Evolutionary conservation across 345 rosid species (phyloP).

Genomic region (Eutrema yunnanense): DNA sequence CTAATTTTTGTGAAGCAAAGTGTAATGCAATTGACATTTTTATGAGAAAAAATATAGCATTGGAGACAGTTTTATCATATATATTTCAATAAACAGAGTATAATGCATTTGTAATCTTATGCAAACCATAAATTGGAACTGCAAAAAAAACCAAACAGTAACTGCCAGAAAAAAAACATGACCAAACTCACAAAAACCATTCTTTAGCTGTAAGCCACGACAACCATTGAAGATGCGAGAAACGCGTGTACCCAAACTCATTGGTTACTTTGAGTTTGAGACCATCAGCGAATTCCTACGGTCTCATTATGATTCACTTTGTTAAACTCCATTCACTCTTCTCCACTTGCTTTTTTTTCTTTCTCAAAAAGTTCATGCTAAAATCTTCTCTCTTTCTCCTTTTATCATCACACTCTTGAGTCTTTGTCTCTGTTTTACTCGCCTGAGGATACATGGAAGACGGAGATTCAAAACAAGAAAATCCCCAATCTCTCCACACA

Average conservation of each 20-base stretch:
- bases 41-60: background rate
- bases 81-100: background rate
- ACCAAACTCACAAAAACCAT: background rate
- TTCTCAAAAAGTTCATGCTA: background rate
- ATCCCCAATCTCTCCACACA: background rate
- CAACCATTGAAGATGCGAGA: conserved; percentile 3
- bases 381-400: background rate
- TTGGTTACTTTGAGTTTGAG: conserved; percentile 9
- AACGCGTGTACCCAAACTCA: conserved; percentile 20
- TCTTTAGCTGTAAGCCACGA: conserved; percentile 5
- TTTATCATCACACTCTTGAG: background rate
- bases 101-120: background rate
- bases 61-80: background rate
- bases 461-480: conserved; percentile 47
- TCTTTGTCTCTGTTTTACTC: background rate
- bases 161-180: background rate
- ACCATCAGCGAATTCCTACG: background rate
- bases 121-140: background rate
- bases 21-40: background rate
- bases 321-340: conserved; percentile 19
- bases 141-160: background rate
- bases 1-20: conserved; percentile 1
- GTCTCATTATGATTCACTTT: conserved; percentile 16
- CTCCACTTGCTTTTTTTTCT: background rate
- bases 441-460: conserved; percentile 52